These are phyloP conservation scores for Hypsizygus ulmarius DNA, from an alignment of 1,284 basidiomycete species.

Conservation along the genomic window DNA sequence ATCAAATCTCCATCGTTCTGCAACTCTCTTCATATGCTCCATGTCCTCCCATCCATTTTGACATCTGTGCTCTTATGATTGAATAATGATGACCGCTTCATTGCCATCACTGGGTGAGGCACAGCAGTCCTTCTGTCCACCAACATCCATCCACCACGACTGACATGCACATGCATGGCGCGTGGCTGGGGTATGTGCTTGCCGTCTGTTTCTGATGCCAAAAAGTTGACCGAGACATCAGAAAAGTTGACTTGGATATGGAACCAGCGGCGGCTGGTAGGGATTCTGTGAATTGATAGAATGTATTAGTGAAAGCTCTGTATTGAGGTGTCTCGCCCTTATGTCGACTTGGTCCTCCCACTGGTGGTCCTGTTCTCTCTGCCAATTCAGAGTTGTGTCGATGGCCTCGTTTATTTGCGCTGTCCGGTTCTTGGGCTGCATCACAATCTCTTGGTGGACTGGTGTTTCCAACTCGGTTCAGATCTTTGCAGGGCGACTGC, in stretches of 20 bases:
- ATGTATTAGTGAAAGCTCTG: background rate
- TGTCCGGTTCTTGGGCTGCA: constrained; percentile 67
- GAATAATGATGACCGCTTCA: constrained; percentile 27
- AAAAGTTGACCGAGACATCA: constrained; percentile 48
- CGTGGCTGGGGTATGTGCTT: constrained; percentile 32
- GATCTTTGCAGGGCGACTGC: constrained; percentile 53
- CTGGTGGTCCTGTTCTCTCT: constrained; percentile 73
- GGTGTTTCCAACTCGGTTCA: constrained; percentile 41
- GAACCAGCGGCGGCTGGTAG: constrained; percentile 52
- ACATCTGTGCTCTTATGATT: constrained; percentile 24
- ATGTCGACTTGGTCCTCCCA: constrained; percentile 89
- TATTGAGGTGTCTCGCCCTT: constrained; percentile 23
- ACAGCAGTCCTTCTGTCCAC: constrained; percentile 67
- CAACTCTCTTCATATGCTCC: constrained; percentile 41
- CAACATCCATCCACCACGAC: constrained; percentile 78
- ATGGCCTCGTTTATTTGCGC: constrained; percentile 61
- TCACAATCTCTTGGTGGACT: constrained; percentile 44
- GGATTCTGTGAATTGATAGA: constrained; percentile 43
- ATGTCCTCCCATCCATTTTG: constrained; percentile 37
- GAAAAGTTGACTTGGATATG: constrained; percentile 59
- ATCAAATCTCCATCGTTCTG: constrained; percentile 72
- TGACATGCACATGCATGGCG: constrained; percentile 71
- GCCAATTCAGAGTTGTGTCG: constrained; percentile 63
- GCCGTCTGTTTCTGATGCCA: constrained; percentile 29
- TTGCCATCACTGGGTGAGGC: constrained; percentile 19